Conservation (phyloP, 768 basidiomycete genomes). For the Glaciozyma martinii region DNA sequence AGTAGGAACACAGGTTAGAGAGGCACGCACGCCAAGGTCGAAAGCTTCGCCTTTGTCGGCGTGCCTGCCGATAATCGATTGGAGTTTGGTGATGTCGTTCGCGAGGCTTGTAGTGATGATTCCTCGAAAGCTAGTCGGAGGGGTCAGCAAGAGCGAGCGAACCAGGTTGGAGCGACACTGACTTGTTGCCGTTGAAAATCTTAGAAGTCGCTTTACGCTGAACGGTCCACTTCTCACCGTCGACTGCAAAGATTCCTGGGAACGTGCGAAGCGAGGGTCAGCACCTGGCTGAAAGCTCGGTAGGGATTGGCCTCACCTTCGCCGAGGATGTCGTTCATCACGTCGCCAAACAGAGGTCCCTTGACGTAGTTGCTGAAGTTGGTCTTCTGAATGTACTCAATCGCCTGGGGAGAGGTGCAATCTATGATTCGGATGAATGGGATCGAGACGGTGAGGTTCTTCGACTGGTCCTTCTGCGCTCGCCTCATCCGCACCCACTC, state of each 20-base stretch:
- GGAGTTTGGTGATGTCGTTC: background rate
- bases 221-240: conserved; percentile 8
- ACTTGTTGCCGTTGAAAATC: conserved; percentile 22
- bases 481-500: background rate
- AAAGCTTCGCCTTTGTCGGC: background rate
- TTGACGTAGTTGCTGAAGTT: conserved; percentile 20
- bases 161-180: conserved; percentile 10
- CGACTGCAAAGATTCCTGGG: background rate
- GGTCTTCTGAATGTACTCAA: conserved; percentile 21
- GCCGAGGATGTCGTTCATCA: background rate
- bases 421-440: conserved; percentile 7
- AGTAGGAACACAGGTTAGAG: background rate
- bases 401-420: background rate
- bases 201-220: conserved; percentile 7
- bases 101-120: conserved; percentile 1
- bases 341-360: conserved; percentile 1
- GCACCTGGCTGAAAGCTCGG: too few relatives aligned
- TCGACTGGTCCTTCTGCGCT: background rate
- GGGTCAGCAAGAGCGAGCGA: conserved; percentile 1
- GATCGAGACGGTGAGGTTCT: background rate
- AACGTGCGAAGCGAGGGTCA: background rate
- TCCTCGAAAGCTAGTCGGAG: background rate
- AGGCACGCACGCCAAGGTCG: background rate
- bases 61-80: background rate
- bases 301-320: background rate